These are phyloP conservation scores for Purshia tridentata DNA, from an alignment of 306 rosid genomes.

Conservation along the genomic window DNA sequence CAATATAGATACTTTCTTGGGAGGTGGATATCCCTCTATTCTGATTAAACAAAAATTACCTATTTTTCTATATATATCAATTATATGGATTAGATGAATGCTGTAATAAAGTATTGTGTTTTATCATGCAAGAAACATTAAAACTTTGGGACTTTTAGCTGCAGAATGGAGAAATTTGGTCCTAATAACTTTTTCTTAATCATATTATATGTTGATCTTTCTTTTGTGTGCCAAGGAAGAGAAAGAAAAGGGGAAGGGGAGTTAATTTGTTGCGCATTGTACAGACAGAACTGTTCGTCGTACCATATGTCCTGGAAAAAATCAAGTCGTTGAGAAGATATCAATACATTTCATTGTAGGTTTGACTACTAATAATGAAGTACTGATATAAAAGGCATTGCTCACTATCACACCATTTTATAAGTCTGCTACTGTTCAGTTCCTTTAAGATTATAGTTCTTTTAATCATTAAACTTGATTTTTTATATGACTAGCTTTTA, in stretches of 20 bases:
- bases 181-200: not conserved
- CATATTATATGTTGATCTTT: not conserved
- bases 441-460: slow-evolving; percentile 7
- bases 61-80: not conserved
- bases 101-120: not conserved
- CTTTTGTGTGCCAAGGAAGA: not conserved
- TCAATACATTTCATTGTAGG: not conserved
- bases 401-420: not conserved
- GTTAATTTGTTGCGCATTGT: not conserved
- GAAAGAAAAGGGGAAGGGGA: too few species aligned
- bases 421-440: slow-evolving; percentile 9
- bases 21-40: slow-evolving; percentile 46
- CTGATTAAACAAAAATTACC: not conserved
- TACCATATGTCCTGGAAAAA: not conserved
- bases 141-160: not conserved
- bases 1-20: slow-evolving; percentile 94
- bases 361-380: not conserved
- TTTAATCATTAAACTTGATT: slow-evolving; percentile 12
- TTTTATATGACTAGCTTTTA: slow-evolving; percentile 21
- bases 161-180: not conserved
- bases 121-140: not conserved
- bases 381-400: not conserved
- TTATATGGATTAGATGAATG: not conserved
- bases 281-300: not conserved
- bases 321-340: not conserved